Evolutionary conservation across 179 eudicot genomes (phyloP).

Genomic region (Vitellaria paradoxa): DNA sequence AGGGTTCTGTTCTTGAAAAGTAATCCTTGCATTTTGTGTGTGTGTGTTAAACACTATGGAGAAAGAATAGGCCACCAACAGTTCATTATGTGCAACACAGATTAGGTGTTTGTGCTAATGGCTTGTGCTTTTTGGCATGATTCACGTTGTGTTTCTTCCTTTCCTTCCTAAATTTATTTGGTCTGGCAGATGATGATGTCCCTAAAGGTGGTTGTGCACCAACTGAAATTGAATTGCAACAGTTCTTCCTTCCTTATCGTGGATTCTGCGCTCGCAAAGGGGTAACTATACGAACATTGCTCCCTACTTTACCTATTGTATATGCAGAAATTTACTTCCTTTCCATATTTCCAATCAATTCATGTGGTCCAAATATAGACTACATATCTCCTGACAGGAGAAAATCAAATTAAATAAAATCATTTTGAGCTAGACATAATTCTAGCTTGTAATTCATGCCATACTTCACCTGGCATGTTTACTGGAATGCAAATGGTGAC

Average conservation of each 20-base stretch:
- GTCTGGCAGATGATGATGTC: slow-evolving; percentile 29
- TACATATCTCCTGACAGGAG: not conserved
- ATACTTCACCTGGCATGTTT: not conserved
- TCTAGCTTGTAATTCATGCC: not conserved
- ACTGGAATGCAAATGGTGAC: not conserved
- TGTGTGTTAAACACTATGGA: no score
- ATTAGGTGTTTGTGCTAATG: not conserved
- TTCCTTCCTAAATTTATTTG: not conserved
- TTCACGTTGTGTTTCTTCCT: not conserved
- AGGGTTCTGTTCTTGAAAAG: no score
- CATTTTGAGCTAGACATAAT: not conserved
- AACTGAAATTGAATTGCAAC: slow-evolving; percentile 51
- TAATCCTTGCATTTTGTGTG: no score
- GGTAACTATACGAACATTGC: slow-evolving; percentile 34
- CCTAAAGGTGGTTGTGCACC: slow-evolving; percentile 34
- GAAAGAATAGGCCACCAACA: no score
- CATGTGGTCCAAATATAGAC: no score
- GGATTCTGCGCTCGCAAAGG: slow-evolving; percentile 88
- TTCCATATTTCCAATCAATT: not conserved
- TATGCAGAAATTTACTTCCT: not conserved
- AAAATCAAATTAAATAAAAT: not conserved
- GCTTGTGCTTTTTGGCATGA: not conserved
- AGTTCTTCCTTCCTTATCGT: slow-evolving; percentile 69
- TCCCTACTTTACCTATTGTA: not conserved
- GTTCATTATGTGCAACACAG: not conserved